These are phyloP conservation scores for Ophiostoma sp. DNA, from an alignment of 2,329 filamentous ascomycete genomes.

Conservation along the genomic window DNA sequence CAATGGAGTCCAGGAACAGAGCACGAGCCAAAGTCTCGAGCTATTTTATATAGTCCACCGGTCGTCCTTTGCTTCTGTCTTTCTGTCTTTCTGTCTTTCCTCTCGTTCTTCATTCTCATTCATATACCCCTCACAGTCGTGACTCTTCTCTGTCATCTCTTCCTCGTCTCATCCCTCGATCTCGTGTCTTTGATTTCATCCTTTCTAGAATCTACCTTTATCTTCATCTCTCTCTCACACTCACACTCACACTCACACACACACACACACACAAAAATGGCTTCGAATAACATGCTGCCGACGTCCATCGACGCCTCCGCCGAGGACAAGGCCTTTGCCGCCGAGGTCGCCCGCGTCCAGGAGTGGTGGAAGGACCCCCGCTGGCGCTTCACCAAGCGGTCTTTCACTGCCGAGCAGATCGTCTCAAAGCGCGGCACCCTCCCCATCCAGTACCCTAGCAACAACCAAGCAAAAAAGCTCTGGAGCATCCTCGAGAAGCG, in stretches of 20 bases:
- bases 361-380: constrained; percentile 88
- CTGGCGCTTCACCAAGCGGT: constrained; percentile 87
- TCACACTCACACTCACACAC: constrained; percentile 17
- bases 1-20: constrained; percentile 1
- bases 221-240: neutral
- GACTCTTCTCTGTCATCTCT: neutral
- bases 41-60: constrained; percentile 21
- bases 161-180: neutral
- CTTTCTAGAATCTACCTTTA: neutral
- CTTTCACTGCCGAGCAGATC: constrained; percentile 95
- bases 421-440: constrained; percentile 90
- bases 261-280: constrained; percentile 40
- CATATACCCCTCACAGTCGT: neutral
- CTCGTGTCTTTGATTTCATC: neutral
- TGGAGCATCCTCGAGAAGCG: constrained; percentile 83
- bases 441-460: constrained; percentile 87
- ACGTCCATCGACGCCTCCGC: constrained; percentile 49
- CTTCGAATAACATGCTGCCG: constrained; percentile 58
- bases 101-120: neutral
- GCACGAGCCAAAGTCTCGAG: constrained; percentile 14
- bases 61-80: neutral
- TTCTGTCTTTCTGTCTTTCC: neutral
- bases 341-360: constrained; percentile 84
- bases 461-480: constrained; percentile 84
- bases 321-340: constrained; percentile 64